These are phyloP conservation scores for Pythium guiyangense DNA, from an alignment of 352 stramenopile species.

Conservation along the genomic window DNA sequence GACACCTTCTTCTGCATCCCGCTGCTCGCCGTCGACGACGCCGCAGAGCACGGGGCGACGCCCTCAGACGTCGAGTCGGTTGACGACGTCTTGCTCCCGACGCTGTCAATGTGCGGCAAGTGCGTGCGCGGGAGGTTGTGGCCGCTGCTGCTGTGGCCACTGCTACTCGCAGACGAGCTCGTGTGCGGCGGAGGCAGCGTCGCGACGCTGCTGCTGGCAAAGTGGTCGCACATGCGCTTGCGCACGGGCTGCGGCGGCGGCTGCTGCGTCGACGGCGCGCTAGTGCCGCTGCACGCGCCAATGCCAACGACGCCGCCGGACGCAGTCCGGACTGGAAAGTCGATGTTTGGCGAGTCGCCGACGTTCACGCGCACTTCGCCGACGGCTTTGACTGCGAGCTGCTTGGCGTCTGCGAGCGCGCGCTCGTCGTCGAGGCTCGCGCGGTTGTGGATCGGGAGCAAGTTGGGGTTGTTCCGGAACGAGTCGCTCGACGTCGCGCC, in stretches of 20 bases:
- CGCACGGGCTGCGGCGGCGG: conserved; percentile 4
- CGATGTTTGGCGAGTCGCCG: conserved; percentile 9
- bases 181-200: conserved; percentile 2
- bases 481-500: conserved; percentile 60
- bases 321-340: conserved; percentile 6
- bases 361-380: conserved; percentile 12
- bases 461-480: conserved; percentile 41
- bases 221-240: conserved; percentile 17
- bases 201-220: conserved; percentile 1
- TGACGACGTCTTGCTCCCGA: conserved; percentile 18
- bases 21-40: conserved; percentile 2
- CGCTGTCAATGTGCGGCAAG: conserved; percentile 14
- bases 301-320: neutral
- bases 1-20: conserved; percentile 45
- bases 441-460: conserved; percentile 24
- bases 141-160: neutral
- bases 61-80: conserved; percentile 14
- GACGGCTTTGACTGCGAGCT: conserved; percentile 10
- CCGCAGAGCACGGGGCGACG: neutral
- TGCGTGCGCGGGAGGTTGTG: conserved; percentile 12
- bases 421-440: conserved; percentile 16
- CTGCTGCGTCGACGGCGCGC: too few species aligned
- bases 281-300: too few species aligned
- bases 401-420: conserved; percentile 23
- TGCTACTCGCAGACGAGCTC: neutral